These are phyloP conservation scores for Chaetomiaceae sp. DNA, from an alignment of 2,329 filamentous ascomycete genomes.

Conservation along the genomic window DNA sequence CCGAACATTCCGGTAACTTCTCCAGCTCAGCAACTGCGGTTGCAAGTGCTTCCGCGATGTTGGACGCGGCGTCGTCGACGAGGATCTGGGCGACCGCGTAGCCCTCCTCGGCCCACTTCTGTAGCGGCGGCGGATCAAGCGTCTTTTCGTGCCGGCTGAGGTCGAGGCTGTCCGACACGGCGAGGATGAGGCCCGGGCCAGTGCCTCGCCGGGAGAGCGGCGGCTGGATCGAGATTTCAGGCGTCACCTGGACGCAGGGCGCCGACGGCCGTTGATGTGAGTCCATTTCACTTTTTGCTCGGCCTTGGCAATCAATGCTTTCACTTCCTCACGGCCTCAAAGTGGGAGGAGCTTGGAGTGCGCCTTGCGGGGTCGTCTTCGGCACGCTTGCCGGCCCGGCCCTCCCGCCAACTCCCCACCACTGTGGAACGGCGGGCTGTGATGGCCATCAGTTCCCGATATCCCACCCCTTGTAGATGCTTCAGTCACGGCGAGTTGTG, in stretches of 20 bases:
- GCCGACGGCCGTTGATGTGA: constrained; percentile 1
- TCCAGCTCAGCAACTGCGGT: constrained; percentile 17
- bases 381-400: too few relatives aligned
- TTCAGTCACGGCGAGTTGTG: too few relatives aligned
- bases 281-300: background rate
- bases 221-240: constrained; percentile 19
- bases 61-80: constrained; percentile 10
- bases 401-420: too few relatives aligned
- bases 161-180: constrained; percentile 16
- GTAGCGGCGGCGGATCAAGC: constrained; percentile 48
- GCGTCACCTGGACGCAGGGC: constrained; percentile 2
- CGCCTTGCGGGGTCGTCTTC: too few relatives aligned
- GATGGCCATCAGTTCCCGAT: too few relatives aligned
- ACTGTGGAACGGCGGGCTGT: too few relatives aligned
- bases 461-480: too few relatives aligned
- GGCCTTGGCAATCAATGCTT: background rate
- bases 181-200: constrained; percentile 28
- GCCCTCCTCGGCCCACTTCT: constrained; percentile 71
- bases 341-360: too few relatives aligned
- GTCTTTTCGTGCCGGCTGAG: constrained; percentile 19
- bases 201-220: constrained; percentile 29
- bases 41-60: background rate
- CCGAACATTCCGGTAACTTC: constrained; percentile 30
- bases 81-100: constrained; percentile 57
- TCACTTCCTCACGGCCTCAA: too few relatives aligned